phyloP scores from a whole-genome alignment of 495 filamentous ascomycete species.

The Tuber borchii region DNA sequence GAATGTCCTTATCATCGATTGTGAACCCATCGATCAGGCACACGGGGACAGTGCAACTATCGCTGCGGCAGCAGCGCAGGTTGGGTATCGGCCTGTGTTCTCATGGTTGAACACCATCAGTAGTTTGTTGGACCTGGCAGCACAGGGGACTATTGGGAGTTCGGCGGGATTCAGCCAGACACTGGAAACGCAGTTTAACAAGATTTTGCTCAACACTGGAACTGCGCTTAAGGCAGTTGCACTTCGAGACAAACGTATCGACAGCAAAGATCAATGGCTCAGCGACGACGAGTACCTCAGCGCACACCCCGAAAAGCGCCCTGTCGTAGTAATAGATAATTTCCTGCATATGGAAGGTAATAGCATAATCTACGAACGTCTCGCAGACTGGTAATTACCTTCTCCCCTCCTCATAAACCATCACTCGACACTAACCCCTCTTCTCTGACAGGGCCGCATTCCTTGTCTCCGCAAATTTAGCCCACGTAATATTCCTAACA shows the following conservation, averaged over 20 bases:
- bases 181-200: slow-evolving; percentile 79
- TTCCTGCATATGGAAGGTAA: slow-evolving; percentile 72
- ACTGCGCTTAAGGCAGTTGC: slow-evolving; percentile 72
- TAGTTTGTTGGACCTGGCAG: slow-evolving; percentile 82
- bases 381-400: slow-evolving; percentile 62
- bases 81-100: slow-evolving; percentile 90
- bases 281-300: slow-evolving; percentile 85
- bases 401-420: slow-evolving; percentile 21
- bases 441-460: slow-evolving; percentile 57
- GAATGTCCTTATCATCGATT: slow-evolving; percentile 84
- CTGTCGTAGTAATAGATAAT: slow-evolving; percentile 90
- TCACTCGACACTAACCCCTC: slow-evolving; percentile 6
- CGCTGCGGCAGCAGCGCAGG: slow-evolving; percentile 66
- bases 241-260: slow-evolving; percentile 52
- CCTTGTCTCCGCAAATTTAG: slow-evolving; percentile 80
- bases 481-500: slow-evolving; percentile 95
- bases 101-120: slow-evolving; percentile 94
- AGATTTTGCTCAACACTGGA: slow-evolving; percentile 83
- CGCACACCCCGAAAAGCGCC: slow-evolving; percentile 74
- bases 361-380: slow-evolving; percentile 75
- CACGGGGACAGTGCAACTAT: slow-evolving; percentile 87
- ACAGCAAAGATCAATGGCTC: slow-evolving; percentile 63
- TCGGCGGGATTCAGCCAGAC: slow-evolving; percentile 96
- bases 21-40: slow-evolving; percentile 87
- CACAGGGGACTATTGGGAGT: slow-evolving; percentile 86